Evolutionary conservation across 1,139 yeast genomes (phyloP).

Genomic region (Dujonia santamariae): DNA sequence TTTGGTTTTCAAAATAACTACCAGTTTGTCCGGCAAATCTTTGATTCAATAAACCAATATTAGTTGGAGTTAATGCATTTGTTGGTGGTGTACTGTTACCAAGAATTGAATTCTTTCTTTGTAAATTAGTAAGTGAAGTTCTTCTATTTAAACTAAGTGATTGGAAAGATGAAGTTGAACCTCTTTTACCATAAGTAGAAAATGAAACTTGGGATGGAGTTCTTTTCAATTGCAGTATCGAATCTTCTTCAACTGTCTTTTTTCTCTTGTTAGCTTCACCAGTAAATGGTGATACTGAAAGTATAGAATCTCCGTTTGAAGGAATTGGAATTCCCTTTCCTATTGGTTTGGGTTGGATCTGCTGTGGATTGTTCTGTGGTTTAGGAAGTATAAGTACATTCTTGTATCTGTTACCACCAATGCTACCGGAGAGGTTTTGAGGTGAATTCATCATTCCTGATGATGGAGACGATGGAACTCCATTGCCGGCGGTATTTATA

Average conservation of each 20-base stretch:
- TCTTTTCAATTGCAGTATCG: slow-evolving; percentile 11
- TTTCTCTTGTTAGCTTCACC: slow-evolving; percentile 27
- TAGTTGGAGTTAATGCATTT: slow-evolving; percentile 26
- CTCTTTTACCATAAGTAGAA: slow-evolving; percentile 16
- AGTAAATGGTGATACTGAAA: slow-evolving; percentile 22
- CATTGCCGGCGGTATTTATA: too few relatives aligned
- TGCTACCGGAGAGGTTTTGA: not conserved
- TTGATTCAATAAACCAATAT: slow-evolving; percentile 27
- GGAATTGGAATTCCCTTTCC: slow-evolving; percentile 28
- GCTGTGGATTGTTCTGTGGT: slow-evolving; percentile 19
- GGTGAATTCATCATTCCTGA: not conserved
- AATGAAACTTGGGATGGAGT: slow-evolving; percentile 11
- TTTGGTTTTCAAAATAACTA: slow-evolving; percentile 25
- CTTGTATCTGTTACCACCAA: slow-evolving; percentile 22
- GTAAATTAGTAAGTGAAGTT: slow-evolving; percentile 17
- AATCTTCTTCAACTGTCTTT: slow-evolving; percentile 28
- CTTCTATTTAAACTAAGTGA: slow-evolving; percentile 20
- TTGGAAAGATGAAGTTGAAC: slow-evolving; percentile 19
- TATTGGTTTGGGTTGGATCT: slow-evolving; percentile 11
- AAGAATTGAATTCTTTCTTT: slow-evolving; percentile 15
- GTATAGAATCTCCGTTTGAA: slow-evolving; percentile 16
- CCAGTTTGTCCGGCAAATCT: slow-evolving; percentile 18
- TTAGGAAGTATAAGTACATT: slow-evolving; percentile 45
- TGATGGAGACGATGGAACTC: not conserved
- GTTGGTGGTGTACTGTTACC: slow-evolving; percentile 11